Evolutionary conservation across 2,329 filamentous ascomycete genomes (phyloP), one percentile per base, ranked within the genome.

Genomic region (Bipolaris victoriae): DNA sequence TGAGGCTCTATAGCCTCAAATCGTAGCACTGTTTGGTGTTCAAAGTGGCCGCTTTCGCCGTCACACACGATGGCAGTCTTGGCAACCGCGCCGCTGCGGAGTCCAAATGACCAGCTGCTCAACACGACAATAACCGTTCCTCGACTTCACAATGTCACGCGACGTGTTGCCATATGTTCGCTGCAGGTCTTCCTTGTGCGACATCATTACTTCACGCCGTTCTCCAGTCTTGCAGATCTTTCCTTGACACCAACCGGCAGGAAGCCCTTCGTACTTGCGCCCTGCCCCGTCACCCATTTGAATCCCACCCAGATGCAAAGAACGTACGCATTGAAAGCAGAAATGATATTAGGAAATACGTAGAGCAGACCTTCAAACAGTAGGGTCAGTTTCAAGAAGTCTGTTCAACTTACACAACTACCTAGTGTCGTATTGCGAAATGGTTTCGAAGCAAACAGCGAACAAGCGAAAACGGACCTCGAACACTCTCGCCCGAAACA

Each of bases 391-490:
- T 40, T 31, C 10, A 46, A 39, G 37, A 52, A 45, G 49, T 52
- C 33, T 52, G 33, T 33, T 31, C 33, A 49, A 13, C 40, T 40
- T 49, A 54, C 44, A 31, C 24, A 10, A 46, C 26, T 29, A 48
- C 44, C 44, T 43, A 46, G 16, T 41, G 20, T 49, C 36, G 26
- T 54, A 43, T 47, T 35, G 26, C 51, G 35, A 55, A 47, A 55
- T 55, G 31, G 53, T 43, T 47, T 47, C 16, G 16, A 50, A 50
- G 40, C 40, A 36, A 55, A 55, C 33, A 26, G 40, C 24, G 11
- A 55, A 55, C 16, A 55, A 55, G 53, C 31, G n/a, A 49, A 55
- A 55, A 50, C 24, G 22, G 41, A 51, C 46, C 33, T 55, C 22
- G 20, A 55, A 55, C 10, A 47, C 24, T 18, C 22, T 41, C 22